Conservation (phyloP, 1,284 basidiomycete species). For the Puccinia coronata region DNA sequence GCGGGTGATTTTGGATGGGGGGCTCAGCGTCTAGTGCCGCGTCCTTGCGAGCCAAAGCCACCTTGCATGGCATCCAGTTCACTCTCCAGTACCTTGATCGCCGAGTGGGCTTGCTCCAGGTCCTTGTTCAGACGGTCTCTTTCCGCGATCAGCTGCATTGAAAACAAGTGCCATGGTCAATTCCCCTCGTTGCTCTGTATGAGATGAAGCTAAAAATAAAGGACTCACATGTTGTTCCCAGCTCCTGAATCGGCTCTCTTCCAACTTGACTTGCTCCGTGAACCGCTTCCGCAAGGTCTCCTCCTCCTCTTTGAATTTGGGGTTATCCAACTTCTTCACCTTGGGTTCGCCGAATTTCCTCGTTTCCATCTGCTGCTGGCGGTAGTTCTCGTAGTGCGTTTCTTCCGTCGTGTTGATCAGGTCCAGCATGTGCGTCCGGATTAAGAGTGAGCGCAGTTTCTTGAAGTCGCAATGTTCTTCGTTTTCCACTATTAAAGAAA, state of each 20-base stretch:
- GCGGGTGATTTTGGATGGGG: neutral
- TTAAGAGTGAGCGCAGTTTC: constrained; percentile 91
- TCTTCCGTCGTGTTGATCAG: constrained; percentile 95
- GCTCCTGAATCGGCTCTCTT: constrained; percentile 95
- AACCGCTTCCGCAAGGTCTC: constrained; percentile 93
- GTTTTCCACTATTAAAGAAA: constrained; percentile 79
- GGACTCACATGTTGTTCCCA: constrained; percentile 97
- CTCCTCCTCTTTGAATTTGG: constrained; percentile 99
- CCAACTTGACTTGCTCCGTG: constrained; percentile 99
- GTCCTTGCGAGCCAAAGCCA: constrained; percentile 66
- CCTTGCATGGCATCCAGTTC: constrained; percentile 85
- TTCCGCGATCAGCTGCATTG: constrained; percentile 81
- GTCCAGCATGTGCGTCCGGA: constrained; percentile 98
- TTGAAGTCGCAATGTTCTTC: constrained; percentile 99
- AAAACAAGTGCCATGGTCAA: constrained; percentile 53
- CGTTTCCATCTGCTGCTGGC: constrained; percentile 99
- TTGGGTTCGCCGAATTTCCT: constrained; percentile 98
- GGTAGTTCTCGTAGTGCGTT: constrained; percentile 95
- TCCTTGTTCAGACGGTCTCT: constrained; percentile 97
- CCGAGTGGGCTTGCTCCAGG: constrained; percentile 83
- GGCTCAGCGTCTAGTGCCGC: constrained; percentile 35
- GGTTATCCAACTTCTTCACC: constrained; percentile 98
- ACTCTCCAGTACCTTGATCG: constrained; percentile 84
- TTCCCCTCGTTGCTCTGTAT: too few relatives aligned
- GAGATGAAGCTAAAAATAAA: neutral